Evolutionary conservation across 2,329 filamentous ascomycete genomes (phyloP).

Genomic region (Periconia digitata): DNA sequence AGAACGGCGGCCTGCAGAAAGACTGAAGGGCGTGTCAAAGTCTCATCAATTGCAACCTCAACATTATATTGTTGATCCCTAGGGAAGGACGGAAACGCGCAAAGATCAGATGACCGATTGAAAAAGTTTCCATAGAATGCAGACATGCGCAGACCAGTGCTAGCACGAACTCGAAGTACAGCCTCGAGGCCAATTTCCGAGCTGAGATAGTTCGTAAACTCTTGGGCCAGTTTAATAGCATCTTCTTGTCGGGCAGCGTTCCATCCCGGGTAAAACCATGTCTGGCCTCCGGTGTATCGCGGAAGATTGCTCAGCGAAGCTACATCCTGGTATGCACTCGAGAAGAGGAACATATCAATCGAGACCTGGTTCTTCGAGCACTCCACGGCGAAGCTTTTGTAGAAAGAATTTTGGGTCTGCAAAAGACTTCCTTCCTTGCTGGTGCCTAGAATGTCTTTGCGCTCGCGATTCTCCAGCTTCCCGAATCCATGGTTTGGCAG

Average conservation of each 20-base stretch:
- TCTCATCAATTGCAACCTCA: conserved; percentile 97
- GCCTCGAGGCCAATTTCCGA: conserved; percentile 95
- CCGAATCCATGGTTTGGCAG: conserved; percentile 88
- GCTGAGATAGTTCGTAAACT: conserved; percentile 96
- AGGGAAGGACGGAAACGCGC: conserved; percentile 96
- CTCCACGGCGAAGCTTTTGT: conserved; percentile 98
- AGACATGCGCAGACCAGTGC: conserved; percentile 92
- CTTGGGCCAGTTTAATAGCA: conserved; percentile 94
- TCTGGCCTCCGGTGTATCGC: conserved; percentile 94
- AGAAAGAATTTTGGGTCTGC: conserved; percentile 93
- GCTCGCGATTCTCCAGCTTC: conserved; percentile 85
- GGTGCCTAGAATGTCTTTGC: conserved; percentile 96
- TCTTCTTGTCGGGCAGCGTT: conserved; percentile 92
- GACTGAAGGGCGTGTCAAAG: conserved; percentile 83
- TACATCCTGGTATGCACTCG: conserved; percentile 75
- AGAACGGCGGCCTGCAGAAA: conserved; percentile 84
- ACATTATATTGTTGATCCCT: conserved; percentile 97
- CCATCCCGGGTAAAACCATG: conserved; percentile 98
- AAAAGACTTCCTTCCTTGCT: conserved; percentile 85
- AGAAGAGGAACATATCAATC: conserved; percentile 55
- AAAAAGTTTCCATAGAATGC: conserved; percentile 99
- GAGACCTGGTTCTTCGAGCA: conserved; percentile 99
- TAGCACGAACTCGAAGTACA: conserved; percentile 91
- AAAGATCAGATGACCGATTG: conserved; percentile 95
- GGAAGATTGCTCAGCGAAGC: conserved; percentile 94